Evolutionary conservation across 768 basidiomycete genomes (phyloP).

Genomic region (Kwoniella dendrophila): DNA sequence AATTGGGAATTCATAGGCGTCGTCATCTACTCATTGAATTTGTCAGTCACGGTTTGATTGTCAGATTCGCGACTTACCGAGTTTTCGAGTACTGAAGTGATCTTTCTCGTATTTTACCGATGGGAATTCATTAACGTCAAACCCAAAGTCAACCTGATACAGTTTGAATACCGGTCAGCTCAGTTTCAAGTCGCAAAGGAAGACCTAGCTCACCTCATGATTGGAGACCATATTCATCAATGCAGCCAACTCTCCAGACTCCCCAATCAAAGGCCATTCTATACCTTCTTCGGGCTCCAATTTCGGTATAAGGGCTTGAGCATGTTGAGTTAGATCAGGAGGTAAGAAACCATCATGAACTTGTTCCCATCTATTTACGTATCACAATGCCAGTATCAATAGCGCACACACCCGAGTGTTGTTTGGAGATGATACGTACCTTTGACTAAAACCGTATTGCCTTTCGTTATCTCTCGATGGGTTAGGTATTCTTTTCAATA

Average conservation of each 20-base stretch:
- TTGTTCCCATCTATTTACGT: conserved; percentile 60
- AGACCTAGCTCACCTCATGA: conserved; percentile 63
- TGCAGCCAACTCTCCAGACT: conserved; percentile 71
- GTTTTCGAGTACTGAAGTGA: conserved; percentile 65
- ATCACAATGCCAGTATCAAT: background rate
- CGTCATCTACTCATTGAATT: conserved; percentile 35
- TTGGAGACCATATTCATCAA: conserved; percentile 81
- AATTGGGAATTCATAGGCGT: conserved; percentile 44
- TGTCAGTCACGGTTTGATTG: background rate
- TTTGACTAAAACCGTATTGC: conserved; percentile 26
- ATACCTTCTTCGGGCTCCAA: conserved; percentile 64
- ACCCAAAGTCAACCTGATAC: conserved; percentile 68
- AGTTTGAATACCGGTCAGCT: background rate
- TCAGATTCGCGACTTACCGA: conserved; percentile 25
- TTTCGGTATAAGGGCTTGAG: conserved; percentile 66
- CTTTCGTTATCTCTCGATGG: conserved; percentile 15
- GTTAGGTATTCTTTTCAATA: conserved; percentile 60
- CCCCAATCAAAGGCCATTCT: conserved; percentile 77
- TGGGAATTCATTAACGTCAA: conserved; percentile 69
- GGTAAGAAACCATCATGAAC: conserved; percentile 68
- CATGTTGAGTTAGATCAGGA: conserved; percentile 72
- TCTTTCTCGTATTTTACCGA: conserved; percentile 65
- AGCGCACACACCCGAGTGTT: conserved; percentile 29
- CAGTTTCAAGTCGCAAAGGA: background rate
- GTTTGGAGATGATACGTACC: conserved; percentile 62